Percentiles rank a stretch among this genome's conserved stretches.
Evolutionary conservation across 2,329 filamentous ascomycete species (phyloP).

Genomic region (Cladosporium oxysporum): DNA sequence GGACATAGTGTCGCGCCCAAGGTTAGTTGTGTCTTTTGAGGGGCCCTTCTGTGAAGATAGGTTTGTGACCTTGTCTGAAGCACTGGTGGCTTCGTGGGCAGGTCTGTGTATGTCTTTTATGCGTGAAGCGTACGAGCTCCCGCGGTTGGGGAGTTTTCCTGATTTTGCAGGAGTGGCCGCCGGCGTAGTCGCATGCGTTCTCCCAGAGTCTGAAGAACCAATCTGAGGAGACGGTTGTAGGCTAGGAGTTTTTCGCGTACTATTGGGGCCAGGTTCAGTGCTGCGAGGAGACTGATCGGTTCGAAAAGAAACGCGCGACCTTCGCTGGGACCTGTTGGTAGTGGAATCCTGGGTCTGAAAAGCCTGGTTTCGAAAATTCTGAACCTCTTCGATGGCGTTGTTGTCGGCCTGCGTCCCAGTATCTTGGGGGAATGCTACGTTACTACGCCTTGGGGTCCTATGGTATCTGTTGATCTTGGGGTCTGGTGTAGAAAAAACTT

Average conservation of each 20-base stretch:
- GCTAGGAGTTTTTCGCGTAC: neutral
- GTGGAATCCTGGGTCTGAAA: slow-evolving; percentile 16
- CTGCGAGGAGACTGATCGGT: neutral
- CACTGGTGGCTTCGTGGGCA: neutral
- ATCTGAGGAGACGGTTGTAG: slow-evolving; percentile 16
- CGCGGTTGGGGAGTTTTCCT: slow-evolving; percentile 7
- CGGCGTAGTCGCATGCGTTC: neutral
- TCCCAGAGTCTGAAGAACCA: neutral
- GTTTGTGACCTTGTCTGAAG: neutral
- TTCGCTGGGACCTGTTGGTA: slow-evolving; percentile 4
- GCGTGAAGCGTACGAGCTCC: slow-evolving; percentile 12
- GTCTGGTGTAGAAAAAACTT: slow-evolving; percentile 16
- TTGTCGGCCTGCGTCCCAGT: neutral
- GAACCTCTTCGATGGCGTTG: neutral
- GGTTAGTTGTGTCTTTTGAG: neutral
- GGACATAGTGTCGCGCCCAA: neutral
- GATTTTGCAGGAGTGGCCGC: neutral
- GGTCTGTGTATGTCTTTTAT: slow-evolving; percentile 12
- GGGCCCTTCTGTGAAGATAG: neutral
- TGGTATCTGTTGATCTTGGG: slow-evolving; percentile 6
- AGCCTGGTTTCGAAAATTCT: neutral
- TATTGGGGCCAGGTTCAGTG: neutral
- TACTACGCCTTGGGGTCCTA: neutral
- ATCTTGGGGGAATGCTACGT: neutral
- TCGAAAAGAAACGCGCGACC: neutral